Evolutionary conservation across 2,329 filamentous ascomycete species (phyloP), one percentile per base, ranked within the genome.

Genomic region (Beauveria brongniartii): DNA sequence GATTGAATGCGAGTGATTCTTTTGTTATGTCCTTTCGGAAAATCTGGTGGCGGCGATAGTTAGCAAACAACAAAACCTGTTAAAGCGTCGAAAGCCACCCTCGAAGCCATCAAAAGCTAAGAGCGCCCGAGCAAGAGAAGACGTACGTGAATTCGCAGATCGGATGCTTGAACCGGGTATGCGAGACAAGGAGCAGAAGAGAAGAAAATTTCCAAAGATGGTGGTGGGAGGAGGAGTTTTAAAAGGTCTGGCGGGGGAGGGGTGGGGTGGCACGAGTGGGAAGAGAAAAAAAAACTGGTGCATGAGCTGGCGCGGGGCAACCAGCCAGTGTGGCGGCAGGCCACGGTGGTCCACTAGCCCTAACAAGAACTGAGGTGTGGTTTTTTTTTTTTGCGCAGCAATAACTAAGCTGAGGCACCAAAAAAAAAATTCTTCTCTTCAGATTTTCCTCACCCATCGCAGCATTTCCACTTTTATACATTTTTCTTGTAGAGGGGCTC

Each of bases 141-240:
- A 64, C 55, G 70, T 71, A 61, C 72, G 73, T 72, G 71, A 70
- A 74, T 68, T 74, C 73, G 73, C 73, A 75, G 73, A 69, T 73
- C 72, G 73, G 73, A 74, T 74, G 73, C 73, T 74, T 75, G 73
- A 74, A 75, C 73, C 73, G 71, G 73, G 73, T 75, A 75, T 75
- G 73, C 73, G 72, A 73, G 73, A 75, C 73, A 70, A 75, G 67
- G 73, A 75, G 71, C 70, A 69, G 67, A 73, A 72, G 69, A 65
- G 66, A 68, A 71, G 65, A 72, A 74, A 72, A 70, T 65, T 67
- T 66, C 66, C 53, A 69, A 73, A 70, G 66, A 64, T 63, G 68
- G 67, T 63, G 70, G 74, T 69, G 73, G 72, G 72, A 71, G 70
- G 69, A 71, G 66, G 69, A 69, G 71, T 70, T 72, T 75, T 74